Conservation (phyloP, 2,329 filamentous ascomycete species). For the Trichoderma citrinoviride region DNA sequence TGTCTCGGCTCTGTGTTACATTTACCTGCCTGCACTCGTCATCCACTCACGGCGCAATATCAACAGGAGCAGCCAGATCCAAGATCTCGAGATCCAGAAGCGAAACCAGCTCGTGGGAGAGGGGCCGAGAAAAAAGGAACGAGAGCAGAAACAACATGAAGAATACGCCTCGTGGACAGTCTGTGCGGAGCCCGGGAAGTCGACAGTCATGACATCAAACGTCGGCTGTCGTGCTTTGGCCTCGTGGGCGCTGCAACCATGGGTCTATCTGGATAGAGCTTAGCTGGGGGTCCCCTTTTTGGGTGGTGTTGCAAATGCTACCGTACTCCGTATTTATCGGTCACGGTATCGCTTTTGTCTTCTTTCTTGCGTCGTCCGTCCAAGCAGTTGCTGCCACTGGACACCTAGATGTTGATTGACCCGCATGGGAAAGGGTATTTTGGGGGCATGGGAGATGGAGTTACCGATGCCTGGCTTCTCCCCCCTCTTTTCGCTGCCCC, state of each 20-base stretch:
- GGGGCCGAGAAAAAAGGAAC: no score
- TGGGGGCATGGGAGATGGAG: background rate
- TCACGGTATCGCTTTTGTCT: background rate
- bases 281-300: background rate
- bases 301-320: constrained; percentile 5
- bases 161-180: background rate
- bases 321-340: constrained; percentile 2
- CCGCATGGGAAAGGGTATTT: constrained; percentile 7
- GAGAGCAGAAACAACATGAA: background rate
- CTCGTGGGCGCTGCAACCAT: background rate
- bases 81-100: no score
- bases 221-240: background rate
- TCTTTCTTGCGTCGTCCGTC: background rate
- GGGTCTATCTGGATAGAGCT: background rate
- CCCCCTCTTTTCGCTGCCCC: background rate
- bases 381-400: background rate
- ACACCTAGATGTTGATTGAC: background rate
- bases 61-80: no score
- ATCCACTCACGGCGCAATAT: no score
- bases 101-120: no score
- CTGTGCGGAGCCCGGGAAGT: background rate
- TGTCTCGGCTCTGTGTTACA: no score
- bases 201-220: background rate
- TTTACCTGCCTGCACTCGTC: no score
- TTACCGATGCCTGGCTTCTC: background rate